These are phyloP conservation scores for Leccinum ponderosum DNA, from an alignment of 1,284 basidiomycete genomes.

Conservation along the genomic window DNA sequence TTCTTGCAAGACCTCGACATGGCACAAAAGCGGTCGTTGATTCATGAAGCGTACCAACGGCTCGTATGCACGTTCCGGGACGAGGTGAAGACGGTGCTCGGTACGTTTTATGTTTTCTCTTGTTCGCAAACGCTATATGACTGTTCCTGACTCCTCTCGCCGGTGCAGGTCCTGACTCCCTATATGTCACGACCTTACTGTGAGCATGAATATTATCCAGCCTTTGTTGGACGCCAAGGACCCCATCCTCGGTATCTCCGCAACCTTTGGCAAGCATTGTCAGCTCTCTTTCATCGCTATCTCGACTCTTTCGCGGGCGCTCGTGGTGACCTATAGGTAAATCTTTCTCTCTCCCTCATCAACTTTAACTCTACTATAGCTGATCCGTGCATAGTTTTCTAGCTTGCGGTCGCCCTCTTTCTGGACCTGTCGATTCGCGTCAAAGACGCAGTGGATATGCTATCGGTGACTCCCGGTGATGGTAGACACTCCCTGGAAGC, in stretches of 20 bases:
- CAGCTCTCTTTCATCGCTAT: conserved; percentile 38
- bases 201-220: conserved; percentile 12
- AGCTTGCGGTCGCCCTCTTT: conserved; percentile 41
- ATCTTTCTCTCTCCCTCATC: no score
- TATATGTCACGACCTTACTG: no score
- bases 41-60: conserved; percentile 58
- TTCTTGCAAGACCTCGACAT: conserved; percentile 66
- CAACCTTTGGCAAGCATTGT: conserved; percentile 36
- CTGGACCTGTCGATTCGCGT: conserved; percentile 42
- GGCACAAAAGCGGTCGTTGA: conserved; percentile 63
- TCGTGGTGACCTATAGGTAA: conserved; percentile 27
- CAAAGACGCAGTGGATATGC: conserved; percentile 44
- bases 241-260: conserved; percentile 37
- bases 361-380: no score
- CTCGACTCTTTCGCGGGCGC: conserved; percentile 30
- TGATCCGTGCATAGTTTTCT: no score
- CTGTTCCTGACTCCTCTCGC: no score
- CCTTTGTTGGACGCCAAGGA: conserved; percentile 27
- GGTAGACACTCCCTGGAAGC: conserved; percentile 38
- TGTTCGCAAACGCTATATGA: not conserved
- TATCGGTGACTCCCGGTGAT: conserved; percentile 31
- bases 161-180: no score
- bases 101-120: conserved; percentile 34
- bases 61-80: conserved; percentile 45
- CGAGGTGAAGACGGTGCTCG: conserved; percentile 54